Percentiles rank a stretch among this genome's conserved stretches.
phyloP scores from a whole-genome alignment of 2,329 filamentous ascomycete genomes.

The Diaporthe eres region DNA sequence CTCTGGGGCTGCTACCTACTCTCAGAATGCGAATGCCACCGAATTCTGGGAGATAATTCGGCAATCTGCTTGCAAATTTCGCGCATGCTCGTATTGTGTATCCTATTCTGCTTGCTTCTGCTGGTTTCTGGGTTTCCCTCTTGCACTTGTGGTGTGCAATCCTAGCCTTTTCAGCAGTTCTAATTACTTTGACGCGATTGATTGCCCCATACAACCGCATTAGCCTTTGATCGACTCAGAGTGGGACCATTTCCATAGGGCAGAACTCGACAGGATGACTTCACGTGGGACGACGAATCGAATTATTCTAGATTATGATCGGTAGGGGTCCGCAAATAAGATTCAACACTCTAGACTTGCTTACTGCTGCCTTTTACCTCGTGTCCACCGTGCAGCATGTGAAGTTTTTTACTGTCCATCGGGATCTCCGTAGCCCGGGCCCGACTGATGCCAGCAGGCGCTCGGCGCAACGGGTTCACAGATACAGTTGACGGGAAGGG shows the following conservation, averaged over 20 bases:
- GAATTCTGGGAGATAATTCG: not conserved
- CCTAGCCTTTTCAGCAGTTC: not conserved
- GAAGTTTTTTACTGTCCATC: not conserved
- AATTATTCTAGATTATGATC: not conserved
- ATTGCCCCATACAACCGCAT: not conserved
- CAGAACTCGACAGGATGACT: not conserved
- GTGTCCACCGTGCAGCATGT: not conserved
- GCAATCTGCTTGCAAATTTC: not conserved
- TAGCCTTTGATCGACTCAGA: conserved; percentile 10
- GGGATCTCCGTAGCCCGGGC: not conserved
- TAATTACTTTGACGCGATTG: not conserved
- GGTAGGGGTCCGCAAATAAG: not conserved
- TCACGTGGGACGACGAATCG: not conserved
- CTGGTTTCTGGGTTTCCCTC: not conserved
- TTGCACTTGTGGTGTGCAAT: not conserved
- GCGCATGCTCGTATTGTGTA: not conserved
- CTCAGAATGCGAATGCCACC: not conserved
- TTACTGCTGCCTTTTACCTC: not conserved
- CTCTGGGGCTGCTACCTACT: not conserved
- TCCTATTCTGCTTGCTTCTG: not conserved
- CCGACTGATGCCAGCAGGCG: not conserved
- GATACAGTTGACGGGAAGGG: not conserved
- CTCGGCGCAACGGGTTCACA: not conserved
- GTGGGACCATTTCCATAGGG: conserved; percentile 13
- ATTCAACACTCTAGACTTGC: not conserved